Evolutionary conservation across 768 basidiomycete genomes (phyloP), one percentile per base, ranked within the genome.

Genomic region (Russula dissimulans): DNA sequence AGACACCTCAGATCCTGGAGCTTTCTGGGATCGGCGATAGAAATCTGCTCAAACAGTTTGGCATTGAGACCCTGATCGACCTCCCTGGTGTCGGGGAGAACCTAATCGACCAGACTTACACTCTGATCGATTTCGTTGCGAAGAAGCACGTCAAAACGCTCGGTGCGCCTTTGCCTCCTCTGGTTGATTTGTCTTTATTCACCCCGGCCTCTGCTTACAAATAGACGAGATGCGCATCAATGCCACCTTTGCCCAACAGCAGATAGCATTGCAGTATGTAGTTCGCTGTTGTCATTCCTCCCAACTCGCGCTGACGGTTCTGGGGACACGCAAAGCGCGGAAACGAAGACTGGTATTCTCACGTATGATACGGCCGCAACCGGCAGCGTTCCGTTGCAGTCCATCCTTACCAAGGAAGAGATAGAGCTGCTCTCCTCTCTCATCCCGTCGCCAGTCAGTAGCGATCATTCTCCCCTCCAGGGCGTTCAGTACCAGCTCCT

Each of bases 71-170:
- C 29, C 59, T 68, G 39, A 57, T 76, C n/a, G 77, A 78, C 57
- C 72, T 78, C 2, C 77, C 78, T 31, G 74, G 72, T 52, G 78
- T 80, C 34, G 77, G 78, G 9, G 72, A 74, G 65, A 76, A 77
- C 62, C 56, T 77, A n/a, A 73, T 75, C 1, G 64, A 66, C n/a
- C 63, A 64, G 52, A 64, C 63, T 0, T 64, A 64, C 41, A 64
- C 63, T 11, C 47, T 64, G 26, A 64, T 62, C 26, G 63, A 64
- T 29, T 64, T 38, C 29, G 17, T 56, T 15, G 46, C 60, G 15
- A 64, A 64, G 43, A 11, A 41, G 34, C 45, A 48, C 29, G 56
- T 64, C 44, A 52, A 56, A 45, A 61, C 63, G 1, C 63, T 64
- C 5, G 63, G 63, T 62, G 36, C 12, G 63, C 39, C n/a, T 14